These are phyloP conservation scores for Beauveria caledonica DNA, from an alignment of 2,329 filamentous ascomycete species.

Conservation along the genomic window DNA sequence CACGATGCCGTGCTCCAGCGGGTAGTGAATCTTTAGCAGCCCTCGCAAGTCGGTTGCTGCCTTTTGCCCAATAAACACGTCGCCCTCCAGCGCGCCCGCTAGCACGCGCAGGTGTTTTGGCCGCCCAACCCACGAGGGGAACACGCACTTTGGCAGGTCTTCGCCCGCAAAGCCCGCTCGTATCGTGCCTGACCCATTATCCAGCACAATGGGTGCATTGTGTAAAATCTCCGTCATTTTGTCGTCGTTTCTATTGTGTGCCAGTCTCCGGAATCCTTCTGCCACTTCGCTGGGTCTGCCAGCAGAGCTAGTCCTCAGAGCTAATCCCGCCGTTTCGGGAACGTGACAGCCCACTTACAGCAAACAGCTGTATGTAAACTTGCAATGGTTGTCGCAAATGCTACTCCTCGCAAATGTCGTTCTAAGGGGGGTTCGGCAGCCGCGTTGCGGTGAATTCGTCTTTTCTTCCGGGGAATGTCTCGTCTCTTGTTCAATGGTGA, in stretches of 20 bases:
- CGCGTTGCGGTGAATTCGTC: background rate
- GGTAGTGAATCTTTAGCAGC: constrained; percentile 90
- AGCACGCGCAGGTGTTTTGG: constrained; percentile 93
- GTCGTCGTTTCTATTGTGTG: constrained; percentile 2
- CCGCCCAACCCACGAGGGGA: constrained; percentile 92
- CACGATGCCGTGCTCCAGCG: constrained; percentile 93
- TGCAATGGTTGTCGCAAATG: background rate
- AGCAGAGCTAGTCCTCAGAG: constrained; percentile 1
- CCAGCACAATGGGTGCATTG: constrained; percentile 96
- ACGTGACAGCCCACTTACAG: constrained; percentile 6
- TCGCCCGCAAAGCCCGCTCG: constrained; percentile 94
- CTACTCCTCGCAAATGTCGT: background rate
- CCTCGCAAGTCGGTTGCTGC: constrained; percentile 82
- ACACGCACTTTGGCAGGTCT: constrained; percentile 92
- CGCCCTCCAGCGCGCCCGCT: constrained; percentile 91
- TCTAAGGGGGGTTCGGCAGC: background rate
- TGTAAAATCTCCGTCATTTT: constrained; percentile 61
- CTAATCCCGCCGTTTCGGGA: background rate
- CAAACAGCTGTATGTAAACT: background rate
- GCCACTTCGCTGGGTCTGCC: background rate
- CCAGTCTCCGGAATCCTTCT: background rate
- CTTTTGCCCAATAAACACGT: constrained; percentile 91
- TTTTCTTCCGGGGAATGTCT: background rate
- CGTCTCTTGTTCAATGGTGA: constrained; percentile 3
- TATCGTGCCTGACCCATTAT: constrained; percentile 98